These are phyloP conservation scores for Rubus idaeus DNA, from an alignment of 306 rosid species.

Conservation along the genomic window DNA sequence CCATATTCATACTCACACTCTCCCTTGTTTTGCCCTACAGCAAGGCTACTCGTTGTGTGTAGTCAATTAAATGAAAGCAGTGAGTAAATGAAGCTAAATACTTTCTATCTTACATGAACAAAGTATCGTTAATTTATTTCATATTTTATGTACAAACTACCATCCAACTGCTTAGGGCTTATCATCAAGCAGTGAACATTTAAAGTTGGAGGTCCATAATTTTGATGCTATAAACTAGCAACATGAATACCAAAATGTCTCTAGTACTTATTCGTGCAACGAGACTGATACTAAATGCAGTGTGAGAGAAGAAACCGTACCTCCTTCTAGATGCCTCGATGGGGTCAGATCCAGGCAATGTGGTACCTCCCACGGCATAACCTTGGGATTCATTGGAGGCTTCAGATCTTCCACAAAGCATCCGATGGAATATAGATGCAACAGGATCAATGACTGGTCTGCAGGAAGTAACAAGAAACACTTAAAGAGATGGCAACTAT, in stretches of 20 bases:
- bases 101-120: background rate
- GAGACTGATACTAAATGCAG: background rate
- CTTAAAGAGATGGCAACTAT: conserved; percentile 16
- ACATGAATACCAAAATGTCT: background rate
- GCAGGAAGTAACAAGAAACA: conserved; percentile 30
- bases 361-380: conserved; percentile 50
- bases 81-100: background rate
- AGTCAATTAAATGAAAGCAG: background rate
- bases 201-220: background rate
- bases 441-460: conserved; percentile 87
- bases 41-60: background rate
- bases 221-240: background rate
- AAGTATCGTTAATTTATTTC: background rate
- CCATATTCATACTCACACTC: background rate
- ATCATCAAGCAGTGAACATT: background rate
- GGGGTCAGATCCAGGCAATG: conserved; percentile 89
- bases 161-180: too few relatives aligned
- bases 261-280: background rate
- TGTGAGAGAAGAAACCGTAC: conserved; percentile 41
- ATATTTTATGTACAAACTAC: background rate
- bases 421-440: conserved; percentile 75
- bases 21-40: background rate
- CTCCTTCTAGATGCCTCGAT: conserved; percentile 91
- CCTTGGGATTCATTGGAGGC: conserved; percentile 48
- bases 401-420: conserved; percentile 84